phyloP scores from a whole-genome alignment of 1,139 yeast genomes.

The Pneumocystis canis region DNA sequence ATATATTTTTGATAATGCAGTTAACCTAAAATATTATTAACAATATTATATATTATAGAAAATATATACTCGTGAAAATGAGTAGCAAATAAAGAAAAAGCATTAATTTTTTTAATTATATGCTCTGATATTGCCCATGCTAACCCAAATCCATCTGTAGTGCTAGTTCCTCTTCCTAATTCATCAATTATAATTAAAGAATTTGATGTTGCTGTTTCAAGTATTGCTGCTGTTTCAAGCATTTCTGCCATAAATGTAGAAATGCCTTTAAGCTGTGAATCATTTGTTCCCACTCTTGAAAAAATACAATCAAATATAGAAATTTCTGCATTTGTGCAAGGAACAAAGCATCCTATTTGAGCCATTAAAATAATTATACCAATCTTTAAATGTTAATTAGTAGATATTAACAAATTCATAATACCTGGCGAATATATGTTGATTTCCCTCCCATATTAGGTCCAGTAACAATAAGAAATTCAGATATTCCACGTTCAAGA shows the following conservation, averaged over 20 bases:
- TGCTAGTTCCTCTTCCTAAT: conserved; percentile 89
- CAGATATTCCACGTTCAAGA: conserved; percentile 37
- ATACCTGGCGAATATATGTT: background rate
- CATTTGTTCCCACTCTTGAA: conserved; percentile 98
- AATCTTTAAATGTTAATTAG: conserved; percentile 81
- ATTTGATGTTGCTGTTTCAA: conserved; percentile 69
- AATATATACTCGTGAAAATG: conserved; percentile 64
- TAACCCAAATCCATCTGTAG: conserved; percentile 93
- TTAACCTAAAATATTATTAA: conserved; percentile 27
- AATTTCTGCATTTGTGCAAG: conserved; percentile 57
- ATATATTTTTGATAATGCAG: conserved; percentile 53
- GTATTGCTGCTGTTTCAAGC: conserved; percentile 87
- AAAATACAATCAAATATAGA: conserved; percentile 79
- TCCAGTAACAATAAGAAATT: conserved; percentile 79
- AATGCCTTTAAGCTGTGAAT: conserved; percentile 88
- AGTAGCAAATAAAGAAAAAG: conserved; percentile 85
- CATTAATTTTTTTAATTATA: conserved; percentile 51
- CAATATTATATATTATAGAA: background rate
- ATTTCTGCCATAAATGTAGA: conserved; percentile 97
- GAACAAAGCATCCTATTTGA: conserved; percentile 86
- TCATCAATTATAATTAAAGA: conserved; percentile 88
- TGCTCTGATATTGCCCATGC: conserved; percentile 94
- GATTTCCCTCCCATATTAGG: conserved; percentile 74
- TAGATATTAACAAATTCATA: conserved; percentile 43
- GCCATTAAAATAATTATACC: conserved; percentile 84